phyloP scores from a whole-genome alignment of 306 rosid species.

The Sechiopsis laciniata region DNA sequence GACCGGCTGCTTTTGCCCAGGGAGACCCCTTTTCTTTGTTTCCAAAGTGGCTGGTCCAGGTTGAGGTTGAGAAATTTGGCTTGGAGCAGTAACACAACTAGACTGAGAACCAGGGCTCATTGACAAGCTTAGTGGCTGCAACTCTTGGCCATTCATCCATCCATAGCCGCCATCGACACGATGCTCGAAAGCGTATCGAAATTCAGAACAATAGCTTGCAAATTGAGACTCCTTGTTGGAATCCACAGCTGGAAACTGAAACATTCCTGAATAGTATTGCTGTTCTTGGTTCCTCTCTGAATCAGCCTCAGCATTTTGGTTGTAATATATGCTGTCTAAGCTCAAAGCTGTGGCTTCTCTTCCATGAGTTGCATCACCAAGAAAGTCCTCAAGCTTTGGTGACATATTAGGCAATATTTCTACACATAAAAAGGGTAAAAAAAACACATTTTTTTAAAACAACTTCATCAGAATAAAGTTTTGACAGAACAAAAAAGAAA shows the following conservation, averaged over 20 bases:
- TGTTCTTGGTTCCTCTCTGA: slow-evolving; percentile 46
- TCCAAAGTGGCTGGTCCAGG: slow-evolving; percentile 44
- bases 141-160: slow-evolving; percentile 50
- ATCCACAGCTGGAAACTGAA: slow-evolving; percentile 42
- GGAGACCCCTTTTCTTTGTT: slow-evolving; percentile 64
- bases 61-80: slow-evolving; percentile 62
- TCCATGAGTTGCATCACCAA: slow-evolving; percentile 71
- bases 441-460: not conserved
- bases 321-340: slow-evolving; percentile 64
- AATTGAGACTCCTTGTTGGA: slow-evolving; percentile 39
- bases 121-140: slow-evolving; percentile 65
- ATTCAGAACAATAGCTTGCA: slow-evolving; percentile 30
- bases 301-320: slow-evolving; percentile 40
- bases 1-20: slow-evolving; percentile 70
- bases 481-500: not conserved
- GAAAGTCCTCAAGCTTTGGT: slow-evolving; percentile 84
- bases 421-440: slow-evolving; percentile 3
- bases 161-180: slow-evolving; percentile 32
- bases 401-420: slow-evolving; percentile 64
- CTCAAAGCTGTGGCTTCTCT: slow-evolving; percentile 62
- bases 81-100: slow-evolving; percentile 73
- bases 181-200: slow-evolving; percentile 43
- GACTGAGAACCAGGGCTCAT: slow-evolving; percentile 98
- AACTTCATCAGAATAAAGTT: not conserved
- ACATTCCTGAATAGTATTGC: slow-evolving; percentile 44